phyloP scores from a whole-genome alignment of 2,329 filamentous ascomycete genomes.

The Fusarium foetens region DNA sequence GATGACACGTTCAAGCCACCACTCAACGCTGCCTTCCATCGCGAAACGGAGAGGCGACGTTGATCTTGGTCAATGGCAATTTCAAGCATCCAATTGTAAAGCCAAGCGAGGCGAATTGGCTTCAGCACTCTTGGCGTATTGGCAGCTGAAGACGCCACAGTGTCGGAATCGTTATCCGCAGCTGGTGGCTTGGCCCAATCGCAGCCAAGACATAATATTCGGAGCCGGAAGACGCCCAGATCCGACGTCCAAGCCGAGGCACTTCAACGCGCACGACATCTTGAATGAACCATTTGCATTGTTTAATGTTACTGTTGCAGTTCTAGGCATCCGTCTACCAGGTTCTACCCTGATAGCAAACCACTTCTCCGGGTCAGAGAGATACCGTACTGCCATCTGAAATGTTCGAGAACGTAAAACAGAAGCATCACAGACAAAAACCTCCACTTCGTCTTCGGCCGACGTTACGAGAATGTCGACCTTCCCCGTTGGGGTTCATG shows the following conservation, averaged over 20 bases:
- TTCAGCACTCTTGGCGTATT: background rate
- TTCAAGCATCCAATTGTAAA: background rate
- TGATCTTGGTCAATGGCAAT: background rate
- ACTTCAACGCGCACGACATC: background rate
- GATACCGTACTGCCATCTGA: fast-evolving
- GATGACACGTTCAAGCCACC: background rate
- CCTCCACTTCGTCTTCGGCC: conserved; percentile 3
- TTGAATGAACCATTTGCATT: background rate
- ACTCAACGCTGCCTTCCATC: background rate
- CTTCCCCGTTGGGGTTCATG: conserved; percentile 30
- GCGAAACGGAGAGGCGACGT: background rate
- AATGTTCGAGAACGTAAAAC: background rate
- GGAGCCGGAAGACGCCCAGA: conserved; percentile 25
- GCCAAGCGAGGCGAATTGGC: background rate
- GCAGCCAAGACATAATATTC: background rate
- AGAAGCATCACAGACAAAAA: background rate
- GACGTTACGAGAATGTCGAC: conserved; percentile 10
- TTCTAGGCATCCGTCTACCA: background rate
- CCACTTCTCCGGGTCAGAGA: background rate
- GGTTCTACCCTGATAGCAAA: background rate
- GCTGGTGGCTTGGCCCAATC: conserved; percentile 11
- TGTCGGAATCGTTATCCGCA: background rate
- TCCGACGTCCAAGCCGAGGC: conserved; percentile 17
- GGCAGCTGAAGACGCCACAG: conserved; percentile 20
- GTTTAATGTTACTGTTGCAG: background rate